A percentile compares a stretch with the other conserved stretches of the same genome.
Evolutionary conservation across 495 filamentous ascomycete species (phyloP).

Genomic region (Venustampulla echinocandica): DNA sequence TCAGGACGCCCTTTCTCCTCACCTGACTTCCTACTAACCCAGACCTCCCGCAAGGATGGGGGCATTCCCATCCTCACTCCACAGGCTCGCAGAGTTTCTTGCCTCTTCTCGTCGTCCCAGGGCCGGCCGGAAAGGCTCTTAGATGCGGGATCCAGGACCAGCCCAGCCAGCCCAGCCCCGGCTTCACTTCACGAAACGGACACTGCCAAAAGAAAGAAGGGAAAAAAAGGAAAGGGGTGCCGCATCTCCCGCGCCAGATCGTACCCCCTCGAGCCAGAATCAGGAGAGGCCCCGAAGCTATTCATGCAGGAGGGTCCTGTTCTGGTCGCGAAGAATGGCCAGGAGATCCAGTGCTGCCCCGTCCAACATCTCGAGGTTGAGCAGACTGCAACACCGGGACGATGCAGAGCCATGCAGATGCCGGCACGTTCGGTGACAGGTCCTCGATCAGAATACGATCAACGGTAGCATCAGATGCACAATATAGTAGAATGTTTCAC

Average conservation of each 20-base stretch:
- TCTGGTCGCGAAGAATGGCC: conserved; percentile 10
- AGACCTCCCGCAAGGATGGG: conserved; percentile 15
- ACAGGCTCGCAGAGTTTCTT: conserved; percentile 19
- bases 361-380: neutral
- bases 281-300: conserved; percentile 18
- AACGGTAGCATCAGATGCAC: conserved; percentile 4
- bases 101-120: conserved; percentile 4
- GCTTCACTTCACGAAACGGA: neutral
- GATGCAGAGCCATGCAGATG: conserved; percentile 7
- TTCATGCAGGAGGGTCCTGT: conserved; percentile 25
- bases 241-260: conserved; percentile 20
- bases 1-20: conserved; percentile 13
- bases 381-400: conserved; percentile 14
- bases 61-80: conserved; percentile 7
- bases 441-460: conserved; percentile 4
- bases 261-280: conserved; percentile 18
- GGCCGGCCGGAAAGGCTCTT: conserved; percentile 9
- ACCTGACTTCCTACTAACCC: conserved; percentile 20
- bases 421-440: neutral
- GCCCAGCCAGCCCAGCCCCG: neutral
- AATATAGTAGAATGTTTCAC: conserved; percentile 16
- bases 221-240: no score
- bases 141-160: conserved; percentile 1
- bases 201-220: no score
- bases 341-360: conserved; percentile 13